phyloP scores from a whole-genome alignment of 176 grass and related monocot genomes.

The Phragmites australis region DNA sequence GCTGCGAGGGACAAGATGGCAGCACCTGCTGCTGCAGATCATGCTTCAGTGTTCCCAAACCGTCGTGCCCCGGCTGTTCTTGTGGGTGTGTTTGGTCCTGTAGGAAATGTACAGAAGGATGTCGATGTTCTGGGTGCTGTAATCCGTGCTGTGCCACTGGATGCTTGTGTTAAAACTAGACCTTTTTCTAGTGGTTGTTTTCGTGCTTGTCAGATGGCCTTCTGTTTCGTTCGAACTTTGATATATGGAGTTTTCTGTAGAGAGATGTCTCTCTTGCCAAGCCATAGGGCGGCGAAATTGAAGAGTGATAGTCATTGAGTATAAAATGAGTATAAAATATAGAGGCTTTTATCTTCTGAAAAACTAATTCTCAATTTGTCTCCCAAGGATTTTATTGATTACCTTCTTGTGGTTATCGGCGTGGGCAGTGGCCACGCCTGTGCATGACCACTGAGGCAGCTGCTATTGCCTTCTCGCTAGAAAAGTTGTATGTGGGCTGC shows the following conservation, averaged over 20 bases:
- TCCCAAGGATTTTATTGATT: too few species aligned
- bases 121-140: slow-evolving; percentile 45
- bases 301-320: not conserved
- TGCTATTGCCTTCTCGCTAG: too few species aligned
- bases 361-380: too few species aligned
- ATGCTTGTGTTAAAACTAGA: slow-evolving; percentile 51
- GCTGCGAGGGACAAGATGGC: slow-evolving; percentile 34
- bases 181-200: not conserved
- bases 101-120: slow-evolving; percentile 42
- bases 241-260: slow-evolving; percentile 26
- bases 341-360: not conserved
- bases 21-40: slow-evolving; percentile 38
- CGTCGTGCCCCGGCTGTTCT: slow-evolving; percentile 56
- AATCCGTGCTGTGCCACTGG: slow-evolving; percentile 62
- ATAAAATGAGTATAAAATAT: not conserved
- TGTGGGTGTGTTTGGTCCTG: slow-evolving; percentile 81
- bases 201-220: not conserved
- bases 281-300: not conserved
- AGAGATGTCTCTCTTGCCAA: not conserved
- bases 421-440: too few species aligned
- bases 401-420: too few species aligned
- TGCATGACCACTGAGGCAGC: too few species aligned
- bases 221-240: not conserved
- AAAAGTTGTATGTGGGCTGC: too few species aligned
- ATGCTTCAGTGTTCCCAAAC: slow-evolving; percentile 37